Evolutionary conservation across 352 stramenopile species (phyloP), one percentile per base, ranked within the genome.

Genomic region (Phytophthora tentaculata): DNA sequence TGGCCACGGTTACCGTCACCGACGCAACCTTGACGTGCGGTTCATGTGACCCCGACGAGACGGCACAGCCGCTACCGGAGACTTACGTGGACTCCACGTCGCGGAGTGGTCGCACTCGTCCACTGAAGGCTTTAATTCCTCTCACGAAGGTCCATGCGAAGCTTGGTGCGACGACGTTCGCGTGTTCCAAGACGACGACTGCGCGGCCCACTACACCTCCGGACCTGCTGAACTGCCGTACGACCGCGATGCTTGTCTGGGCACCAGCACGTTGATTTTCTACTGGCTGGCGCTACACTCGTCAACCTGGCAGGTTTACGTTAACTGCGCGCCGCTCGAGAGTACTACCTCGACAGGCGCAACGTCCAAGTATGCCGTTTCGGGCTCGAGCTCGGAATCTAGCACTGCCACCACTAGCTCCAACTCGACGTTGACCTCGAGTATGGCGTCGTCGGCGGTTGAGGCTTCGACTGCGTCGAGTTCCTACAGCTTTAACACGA

Each of bases 241-340:
- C 50, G 74, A 84, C 16, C 44, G 47, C 16, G 50, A 57, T 24
- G 61, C 68, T 9, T 82, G 71, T 35, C 19, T 51, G 4, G 69
- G 67, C n/a, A 32, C 73, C 22, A 82, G 66, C 9, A 61, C 32
- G 35, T 44, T 82, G 23, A 76, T 65, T 1, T 74, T 77, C 50
- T 74, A 79, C 57, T 86, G 76, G 75, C 59, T 86, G 13, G 73
- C 73, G 0, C 26, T 86, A 52, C 78, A 86, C 65, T 47, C 66
- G 29, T 58, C 63, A 2, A 47, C 65, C 20, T 86, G 78, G 78
- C 78, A 86, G 54, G 55, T 83, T 9, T 86, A 86, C 59, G 81
- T 64, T 9, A 80, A 83, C 58, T 85, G 74, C 29, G 71, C 71
- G 13, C 41, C 64, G 22, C 64, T 71, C 14, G 64, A 57, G 44